Evolutionary conservation across 106 monocot species (phyloP).

Genomic region (Gastrodia elata): DNA sequence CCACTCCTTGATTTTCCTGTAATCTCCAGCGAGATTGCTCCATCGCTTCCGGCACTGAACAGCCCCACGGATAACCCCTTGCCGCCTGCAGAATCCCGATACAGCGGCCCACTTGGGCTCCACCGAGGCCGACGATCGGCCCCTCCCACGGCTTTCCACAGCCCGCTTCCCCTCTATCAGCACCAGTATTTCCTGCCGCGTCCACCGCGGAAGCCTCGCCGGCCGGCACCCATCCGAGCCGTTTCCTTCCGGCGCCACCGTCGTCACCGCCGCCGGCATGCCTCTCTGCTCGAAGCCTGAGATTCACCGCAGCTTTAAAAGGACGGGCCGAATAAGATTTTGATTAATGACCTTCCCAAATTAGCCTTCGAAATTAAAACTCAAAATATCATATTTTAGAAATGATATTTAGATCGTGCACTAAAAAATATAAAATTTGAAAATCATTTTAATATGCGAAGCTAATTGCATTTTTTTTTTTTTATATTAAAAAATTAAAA

Average conservation of each 20-base stretch:
- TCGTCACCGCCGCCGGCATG: constrained; percentile 4
- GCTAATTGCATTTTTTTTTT: too few relatives aligned
- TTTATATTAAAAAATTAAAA: too few relatives aligned
- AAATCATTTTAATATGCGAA: too few relatives aligned
- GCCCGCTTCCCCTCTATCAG: constrained; percentile 69
- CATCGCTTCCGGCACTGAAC: constrained; percentile 92
- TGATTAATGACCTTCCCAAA: too few relatives aligned
- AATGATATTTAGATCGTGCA: too few relatives aligned
- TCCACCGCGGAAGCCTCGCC: constrained; percentile 80
- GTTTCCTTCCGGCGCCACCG: constrained; percentile 10
- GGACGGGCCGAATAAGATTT: too few relatives aligned
- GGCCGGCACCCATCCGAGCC: constrained; percentile 1
- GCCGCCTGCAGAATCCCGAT: constrained; percentile 48
- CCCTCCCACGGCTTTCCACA: constrained; percentile 37
- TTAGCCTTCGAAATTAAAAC: too few relatives aligned
- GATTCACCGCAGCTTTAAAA: too few relatives aligned
- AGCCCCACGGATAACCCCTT: constrained; percentile 66
- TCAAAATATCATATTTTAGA: too few relatives aligned
- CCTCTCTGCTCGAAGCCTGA: too few relatives aligned
- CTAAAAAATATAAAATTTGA: too few relatives aligned
- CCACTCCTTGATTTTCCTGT: constrained; percentile 83
- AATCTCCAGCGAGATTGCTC: constrained; percentile 81
- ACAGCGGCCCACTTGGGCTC: constrained; percentile 87
- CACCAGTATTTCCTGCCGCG: constrained; percentile 77
- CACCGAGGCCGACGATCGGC: constrained; percentile 18